A percentile compares a stretch with the other conserved stretches of the same genome.
These are phyloP conservation scores for Venturia effusa DNA, from an alignment of 2,329 filamentous ascomycete species.

Conservation along the genomic window DNA sequence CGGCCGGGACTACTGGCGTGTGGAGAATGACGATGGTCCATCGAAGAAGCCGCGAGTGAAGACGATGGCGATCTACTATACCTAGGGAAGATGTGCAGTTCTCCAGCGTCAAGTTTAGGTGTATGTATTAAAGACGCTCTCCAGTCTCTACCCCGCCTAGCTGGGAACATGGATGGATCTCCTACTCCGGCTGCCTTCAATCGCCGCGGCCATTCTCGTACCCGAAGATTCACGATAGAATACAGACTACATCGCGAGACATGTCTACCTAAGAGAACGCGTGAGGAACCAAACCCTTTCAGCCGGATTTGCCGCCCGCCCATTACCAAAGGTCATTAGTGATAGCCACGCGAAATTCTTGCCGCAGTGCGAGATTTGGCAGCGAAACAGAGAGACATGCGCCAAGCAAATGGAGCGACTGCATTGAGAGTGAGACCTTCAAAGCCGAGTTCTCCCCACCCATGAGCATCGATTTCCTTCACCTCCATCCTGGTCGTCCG, in stretches of 20 bases:
- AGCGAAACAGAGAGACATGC: neutral
- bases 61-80: neutral
- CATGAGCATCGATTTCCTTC: too few relatives aligned
- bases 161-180: too few relatives aligned
- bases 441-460: too few relatives aligned
- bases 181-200: neutral
- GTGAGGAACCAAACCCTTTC: neutral
- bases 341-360: neutral
- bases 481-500: neutral
- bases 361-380: neutral
- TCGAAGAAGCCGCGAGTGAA: neutral
- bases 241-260: neutral
- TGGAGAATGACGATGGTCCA: neutral
- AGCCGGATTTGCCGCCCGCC: neutral
- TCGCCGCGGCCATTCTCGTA: neutral
- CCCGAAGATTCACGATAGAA: neutral
- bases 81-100: neutral
- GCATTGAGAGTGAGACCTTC: too few relatives aligned
- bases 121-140: neutral
- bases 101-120: neutral
- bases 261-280: neutral
- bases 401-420: neutral
- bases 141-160: neutral
- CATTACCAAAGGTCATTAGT: neutral
- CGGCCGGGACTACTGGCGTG: conserved; percentile 2